phyloP scores from a whole-genome alignment of 2,329 filamentous ascomycete genomes.

The Colletotrichum eleusines region DNA sequence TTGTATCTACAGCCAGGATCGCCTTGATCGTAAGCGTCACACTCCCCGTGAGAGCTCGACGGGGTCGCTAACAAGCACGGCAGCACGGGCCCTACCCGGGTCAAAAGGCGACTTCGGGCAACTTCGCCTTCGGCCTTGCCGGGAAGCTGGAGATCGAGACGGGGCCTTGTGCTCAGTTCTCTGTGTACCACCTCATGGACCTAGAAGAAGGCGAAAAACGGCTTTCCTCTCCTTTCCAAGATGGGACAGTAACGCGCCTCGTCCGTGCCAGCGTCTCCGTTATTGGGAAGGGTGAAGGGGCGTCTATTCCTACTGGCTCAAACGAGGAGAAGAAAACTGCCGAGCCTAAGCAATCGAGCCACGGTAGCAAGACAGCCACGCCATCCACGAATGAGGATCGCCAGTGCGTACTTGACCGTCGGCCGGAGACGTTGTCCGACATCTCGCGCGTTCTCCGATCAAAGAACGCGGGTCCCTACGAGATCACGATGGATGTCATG shows the following conservation, averaged over 20 bases:
- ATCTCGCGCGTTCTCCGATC: constrained; percentile 58
- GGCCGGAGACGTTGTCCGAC: constrained; percentile 46
- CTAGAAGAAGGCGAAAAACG: constrained; percentile 48
- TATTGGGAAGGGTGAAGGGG: not conserved
- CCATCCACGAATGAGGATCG: not conserved
- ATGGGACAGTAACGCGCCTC: not conserved
- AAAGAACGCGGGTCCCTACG: constrained; percentile 65
- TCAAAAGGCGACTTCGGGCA: constrained; percentile 65
- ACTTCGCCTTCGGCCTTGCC: constrained; percentile 57
- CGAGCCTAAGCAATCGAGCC: not conserved
- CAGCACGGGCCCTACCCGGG: constrained; percentile 60
- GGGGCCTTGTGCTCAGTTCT: constrained; percentile 57
- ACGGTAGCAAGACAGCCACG: not conserved
- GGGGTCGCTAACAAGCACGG: not conserved
- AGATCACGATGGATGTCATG: constrained; percentile 65
- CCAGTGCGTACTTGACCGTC: not conserved
- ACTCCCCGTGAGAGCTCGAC: not conserved
- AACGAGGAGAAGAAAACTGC: accelerated
- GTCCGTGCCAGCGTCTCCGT: not conserved
- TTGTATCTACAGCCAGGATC: constrained; percentile 48
- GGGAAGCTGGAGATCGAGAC: constrained; percentile 40
- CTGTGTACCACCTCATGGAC: constrained; percentile 63
- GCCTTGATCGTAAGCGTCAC: constrained; percentile 44
- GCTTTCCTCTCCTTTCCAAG: constrained; percentile 1
- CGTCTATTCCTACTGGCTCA: accelerated